phyloP scores from a whole-genome alignment of 164 flowering plant genomes.

The Annona cherimola region DNA sequence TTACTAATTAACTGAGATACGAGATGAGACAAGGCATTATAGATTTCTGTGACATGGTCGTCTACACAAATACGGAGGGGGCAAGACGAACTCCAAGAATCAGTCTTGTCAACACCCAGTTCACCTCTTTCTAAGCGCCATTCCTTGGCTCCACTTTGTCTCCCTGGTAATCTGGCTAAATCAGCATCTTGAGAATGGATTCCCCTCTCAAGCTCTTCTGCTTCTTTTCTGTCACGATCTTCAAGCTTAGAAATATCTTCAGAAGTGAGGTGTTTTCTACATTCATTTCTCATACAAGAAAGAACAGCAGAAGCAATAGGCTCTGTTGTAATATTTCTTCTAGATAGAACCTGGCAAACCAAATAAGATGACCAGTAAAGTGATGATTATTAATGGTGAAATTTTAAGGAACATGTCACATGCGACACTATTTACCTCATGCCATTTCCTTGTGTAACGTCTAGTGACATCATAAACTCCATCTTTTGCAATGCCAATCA shows the following conservation, averaged over 20 bases:
- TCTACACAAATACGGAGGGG: constrained; percentile 75
- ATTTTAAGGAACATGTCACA: neutral
- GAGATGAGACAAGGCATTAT: constrained; percentile 50
- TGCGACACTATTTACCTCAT: constrained; percentile 51
- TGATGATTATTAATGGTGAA: neutral
- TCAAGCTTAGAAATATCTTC: constrained; percentile 41
- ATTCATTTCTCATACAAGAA: constrained; percentile 51
- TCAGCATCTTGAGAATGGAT: constrained; percentile 41
- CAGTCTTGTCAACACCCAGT: constrained; percentile 48
- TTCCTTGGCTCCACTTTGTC: constrained; percentile 86
- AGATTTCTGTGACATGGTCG: constrained; percentile 68
- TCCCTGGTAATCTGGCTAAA: constrained; percentile 71
- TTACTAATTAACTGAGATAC: constrained; percentile 39
- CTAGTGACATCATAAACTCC: constrained; percentile 92
- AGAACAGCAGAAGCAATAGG: constrained; percentile 40
- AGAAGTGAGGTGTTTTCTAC: constrained; percentile 42
- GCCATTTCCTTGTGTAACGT: constrained; percentile 97
- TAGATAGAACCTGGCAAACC: constrained; percentile 67
- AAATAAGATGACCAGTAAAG: neutral
- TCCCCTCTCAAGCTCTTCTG: constrained; percentile 48
- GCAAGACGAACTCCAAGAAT: constrained; percentile 59
- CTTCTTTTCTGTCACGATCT: constrained; percentile 57
- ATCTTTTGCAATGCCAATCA: constrained; percentile 74
- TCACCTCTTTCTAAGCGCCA: constrained; percentile 89
- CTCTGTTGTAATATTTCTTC: constrained; percentile 64